Conservation (phyloP, 2,329 filamentous ascomycete species). For the Hypoxylon sp. region DNA sequence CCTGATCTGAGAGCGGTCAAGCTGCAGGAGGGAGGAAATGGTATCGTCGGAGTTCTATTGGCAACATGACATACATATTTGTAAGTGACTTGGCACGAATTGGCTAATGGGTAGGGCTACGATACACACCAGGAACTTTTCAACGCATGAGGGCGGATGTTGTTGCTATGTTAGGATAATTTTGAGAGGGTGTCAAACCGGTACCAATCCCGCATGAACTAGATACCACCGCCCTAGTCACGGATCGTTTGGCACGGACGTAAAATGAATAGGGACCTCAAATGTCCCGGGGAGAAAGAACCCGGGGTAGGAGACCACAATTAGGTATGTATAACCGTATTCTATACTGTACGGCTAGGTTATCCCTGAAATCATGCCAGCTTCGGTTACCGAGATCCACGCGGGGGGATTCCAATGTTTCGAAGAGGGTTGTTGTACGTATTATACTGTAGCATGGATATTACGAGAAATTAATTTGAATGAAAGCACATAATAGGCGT, state of each 20-base stretch:
- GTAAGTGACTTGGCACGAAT: conserved; percentile 15
- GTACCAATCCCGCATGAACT: conserved; percentile 39
- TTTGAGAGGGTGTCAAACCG: conserved; percentile 16
- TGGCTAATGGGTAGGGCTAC: conserved; percentile 16
- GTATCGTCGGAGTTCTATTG: conserved; percentile 10
- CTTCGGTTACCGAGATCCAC: conserved; percentile 22
- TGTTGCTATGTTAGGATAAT: not conserved
- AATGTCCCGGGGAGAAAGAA: conserved; percentile 19
- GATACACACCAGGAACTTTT: conserved; percentile 14
- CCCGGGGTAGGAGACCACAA: conserved; percentile 16
- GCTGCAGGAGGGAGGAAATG: not conserved
- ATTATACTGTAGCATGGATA: conserved; percentile 16
- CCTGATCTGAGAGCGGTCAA: conserved; percentile 36
- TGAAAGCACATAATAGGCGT: conserved; percentile 1
- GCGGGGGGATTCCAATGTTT: conserved; percentile 17
- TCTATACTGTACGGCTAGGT: conserved; percentile 10
- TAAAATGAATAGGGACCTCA: conserved; percentile 17
- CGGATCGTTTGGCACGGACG: conserved; percentile 27
- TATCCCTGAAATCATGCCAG: conserved; percentile 13
- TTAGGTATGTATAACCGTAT: conserved; percentile 6
- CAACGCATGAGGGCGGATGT: conserved; percentile 2
- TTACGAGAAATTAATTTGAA: conserved; percentile 13
- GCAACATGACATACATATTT: conserved; percentile 30
- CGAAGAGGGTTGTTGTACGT: conserved; percentile 8
- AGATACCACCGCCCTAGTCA: conserved; percentile 11